phyloP scores from a whole-genome alignment of 495 filamentous ascomycete genomes.

The Aspergillus avenaceus region DNA sequence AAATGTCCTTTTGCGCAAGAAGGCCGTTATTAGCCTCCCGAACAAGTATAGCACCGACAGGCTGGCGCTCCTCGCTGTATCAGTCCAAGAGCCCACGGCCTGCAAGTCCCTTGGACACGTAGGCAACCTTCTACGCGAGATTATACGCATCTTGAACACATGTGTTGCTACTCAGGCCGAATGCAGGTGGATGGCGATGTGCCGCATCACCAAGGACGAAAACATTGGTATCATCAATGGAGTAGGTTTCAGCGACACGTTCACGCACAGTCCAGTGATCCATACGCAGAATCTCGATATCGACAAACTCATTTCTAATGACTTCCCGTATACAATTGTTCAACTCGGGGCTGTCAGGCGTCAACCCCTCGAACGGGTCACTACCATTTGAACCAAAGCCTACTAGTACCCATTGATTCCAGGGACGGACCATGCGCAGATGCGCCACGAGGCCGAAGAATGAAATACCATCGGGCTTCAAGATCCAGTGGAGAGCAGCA shows the following conservation, averaged over 20 bases:
- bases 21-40: conserved; percentile 40
- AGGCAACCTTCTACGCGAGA: conserved; percentile 51
- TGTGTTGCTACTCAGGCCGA: conserved; percentile 47
- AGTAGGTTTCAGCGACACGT: conserved; percentile 38
- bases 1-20: conserved; percentile 32
- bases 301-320: conserved; percentile 41
- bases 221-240: conserved; percentile 12
- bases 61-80: conserved; percentile 43
- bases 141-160: conserved; percentile 52
- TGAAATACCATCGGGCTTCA: conserved; percentile 29
- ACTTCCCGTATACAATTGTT: conserved; percentile 22
- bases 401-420: conserved; percentile 48
- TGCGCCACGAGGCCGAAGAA: conserved; percentile 9
- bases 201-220: conserved; percentile 48
- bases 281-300: conserved; percentile 31
- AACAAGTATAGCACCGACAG: conserved; percentile 26
- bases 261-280: conserved; percentile 45
- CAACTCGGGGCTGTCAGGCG: background rate
- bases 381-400: conserved; percentile 25
- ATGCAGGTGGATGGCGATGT: conserved; percentile 47
- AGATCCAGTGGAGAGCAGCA: conserved; percentile 50
- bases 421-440: conserved; percentile 44
- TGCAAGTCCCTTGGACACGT: conserved; percentile 36
- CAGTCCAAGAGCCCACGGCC: conserved; percentile 30
- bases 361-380: conserved; percentile 27